A percentile compares a stretch with the other conserved stretches of the same genome.
Conservation (phyloP, 2,329 filamentous ascomycete species). For the Plectosphaerella cucumerina region DNA sequence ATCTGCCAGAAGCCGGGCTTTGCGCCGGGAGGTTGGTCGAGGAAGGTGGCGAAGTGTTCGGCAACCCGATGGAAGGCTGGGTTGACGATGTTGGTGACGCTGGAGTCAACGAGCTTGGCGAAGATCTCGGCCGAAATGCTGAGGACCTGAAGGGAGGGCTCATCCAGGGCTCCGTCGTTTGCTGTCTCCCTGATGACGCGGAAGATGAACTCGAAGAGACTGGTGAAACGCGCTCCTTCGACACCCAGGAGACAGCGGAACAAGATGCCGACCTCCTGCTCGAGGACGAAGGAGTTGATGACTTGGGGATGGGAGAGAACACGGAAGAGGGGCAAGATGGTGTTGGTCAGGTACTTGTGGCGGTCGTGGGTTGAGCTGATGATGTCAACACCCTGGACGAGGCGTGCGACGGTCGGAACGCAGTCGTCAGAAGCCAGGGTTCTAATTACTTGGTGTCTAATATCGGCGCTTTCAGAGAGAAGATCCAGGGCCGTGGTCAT, state of each 20-base stretch:
- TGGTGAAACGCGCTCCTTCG: conserved; percentile 23
- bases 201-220: conserved; percentile 25
- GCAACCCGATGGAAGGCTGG: conserved; percentile 17
- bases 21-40: conserved; percentile 2
- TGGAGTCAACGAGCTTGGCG: conserved; percentile 30
- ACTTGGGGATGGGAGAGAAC: conserved; percentile 29
- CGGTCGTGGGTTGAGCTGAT: conserved; percentile 1
- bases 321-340: conserved; percentile 27
- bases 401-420: conserved; percentile 20
- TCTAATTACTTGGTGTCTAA: conserved; percentile 11
- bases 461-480: neutral
- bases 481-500: neutral
- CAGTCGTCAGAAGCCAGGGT: conserved; percentile 22
- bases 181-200: conserved; percentile 15
- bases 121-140: conserved; percentile 26
- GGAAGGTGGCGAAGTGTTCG: neutral
- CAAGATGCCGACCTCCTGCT: conserved; percentile 28
- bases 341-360: conserved; percentile 17
- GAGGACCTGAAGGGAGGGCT: conserved; percentile 15
- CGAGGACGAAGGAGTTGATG: conserved; percentile 31
- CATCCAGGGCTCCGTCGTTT: conserved; percentile 5
- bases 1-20: conserved; percentile 19
- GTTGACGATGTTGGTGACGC: conserved; percentile 27
- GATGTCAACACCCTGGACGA: conserved; percentile 17
- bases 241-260: conserved; percentile 30